Evolutionary conservation across 2,329 filamentous ascomycete species (phyloP).

Genomic region (Arthrobotrys iridis): DNA sequence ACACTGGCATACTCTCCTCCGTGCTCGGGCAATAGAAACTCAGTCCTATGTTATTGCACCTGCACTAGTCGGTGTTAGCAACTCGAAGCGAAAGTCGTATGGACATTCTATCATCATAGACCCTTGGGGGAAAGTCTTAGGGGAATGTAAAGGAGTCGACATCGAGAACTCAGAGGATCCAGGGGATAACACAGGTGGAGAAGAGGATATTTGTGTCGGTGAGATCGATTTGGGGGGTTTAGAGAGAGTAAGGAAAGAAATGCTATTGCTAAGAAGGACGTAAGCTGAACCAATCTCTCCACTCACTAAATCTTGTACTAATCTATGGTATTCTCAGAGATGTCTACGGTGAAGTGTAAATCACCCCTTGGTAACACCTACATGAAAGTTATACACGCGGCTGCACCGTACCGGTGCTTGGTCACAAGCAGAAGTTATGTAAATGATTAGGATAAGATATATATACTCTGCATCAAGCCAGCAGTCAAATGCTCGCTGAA

Average conservation of each 20-base stretch:
- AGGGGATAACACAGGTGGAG: slow-evolving; percentile 55
- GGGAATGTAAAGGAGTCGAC: slow-evolving; percentile 68
- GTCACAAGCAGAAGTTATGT: too few species aligned
- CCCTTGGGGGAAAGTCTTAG: slow-evolving; percentile 82
- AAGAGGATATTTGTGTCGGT: slow-evolving; percentile 68
- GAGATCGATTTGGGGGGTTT: slow-evolving; percentile 67
- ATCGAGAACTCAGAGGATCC: slow-evolving; percentile 54
- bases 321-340: slow-evolving; percentile 59
- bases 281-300: too few species aligned
- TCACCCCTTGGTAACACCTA: too few species aligned
- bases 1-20: slow-evolving; percentile 84
- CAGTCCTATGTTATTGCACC: slow-evolving; percentile 88
- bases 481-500: too few species aligned
- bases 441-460: too few species aligned
- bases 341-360: slow-evolving; percentile 64
- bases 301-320: too few species aligned
- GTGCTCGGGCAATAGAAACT: slow-evolving; percentile 85
- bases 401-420: too few species aligned
- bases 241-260: slow-evolving; percentile 66
- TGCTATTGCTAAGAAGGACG: slow-evolving; percentile 69
- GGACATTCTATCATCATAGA: slow-evolving; percentile 86
- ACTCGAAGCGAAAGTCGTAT: slow-evolving; percentile 80
- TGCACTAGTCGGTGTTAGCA: slow-evolving; percentile 80
- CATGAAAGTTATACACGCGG: too few species aligned
- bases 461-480: too few species aligned